Evolutionary conservation across 2,329 filamentous ascomycete genomes (phyloP).

Genomic region (Xylaria sp.): DNA sequence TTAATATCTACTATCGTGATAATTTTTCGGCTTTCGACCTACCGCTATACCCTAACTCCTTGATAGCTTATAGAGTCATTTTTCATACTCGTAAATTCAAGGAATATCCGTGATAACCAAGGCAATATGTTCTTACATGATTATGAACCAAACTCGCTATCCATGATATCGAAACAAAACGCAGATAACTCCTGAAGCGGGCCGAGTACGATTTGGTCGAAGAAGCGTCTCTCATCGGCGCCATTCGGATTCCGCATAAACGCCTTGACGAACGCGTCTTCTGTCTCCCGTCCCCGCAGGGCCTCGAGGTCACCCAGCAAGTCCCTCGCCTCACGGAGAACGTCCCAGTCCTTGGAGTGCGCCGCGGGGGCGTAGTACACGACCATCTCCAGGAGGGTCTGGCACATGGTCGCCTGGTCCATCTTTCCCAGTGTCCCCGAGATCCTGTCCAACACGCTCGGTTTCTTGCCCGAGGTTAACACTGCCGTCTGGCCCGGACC

Average conservation of each 20-base stretch:
- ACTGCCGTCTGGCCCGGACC: slow-evolving; percentile 31
- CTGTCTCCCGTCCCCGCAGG: slow-evolving; percentile 57
- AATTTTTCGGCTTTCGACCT: background rate
- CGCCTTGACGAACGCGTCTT: slow-evolving; percentile 55
- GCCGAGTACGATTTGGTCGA: slow-evolving; percentile 59
- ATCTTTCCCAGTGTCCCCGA: slow-evolving; percentile 53
- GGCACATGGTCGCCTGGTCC: slow-evolving; percentile 64
- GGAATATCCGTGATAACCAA: background rate
- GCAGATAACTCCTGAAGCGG: slow-evolving; percentile 59
- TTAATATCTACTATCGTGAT: background rate
- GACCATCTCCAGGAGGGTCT: slow-evolving; percentile 63
- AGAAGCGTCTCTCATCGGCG: slow-evolving; percentile 57
- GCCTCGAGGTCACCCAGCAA: slow-evolving; percentile 62
- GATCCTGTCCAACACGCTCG: slow-evolving; percentile 30
- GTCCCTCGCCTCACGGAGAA: slow-evolving; percentile 55
- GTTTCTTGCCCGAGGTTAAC: background rate
- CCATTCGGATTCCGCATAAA: slow-evolving; percentile 57
- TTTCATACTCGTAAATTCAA: background rate
- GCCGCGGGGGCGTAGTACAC: slow-evolving; percentile 54
- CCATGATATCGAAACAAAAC: slow-evolving; percentile 58
- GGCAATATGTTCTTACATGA: background rate
- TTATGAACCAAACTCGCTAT: slow-evolving; percentile 52
- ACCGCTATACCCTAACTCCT: background rate
- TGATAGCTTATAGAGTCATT: too few relatives aligned
- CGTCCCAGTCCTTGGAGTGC: slow-evolving; percentile 59